Conservation (phyloP, 106 monocot species). For the Dendrobium catenatum region DNA sequence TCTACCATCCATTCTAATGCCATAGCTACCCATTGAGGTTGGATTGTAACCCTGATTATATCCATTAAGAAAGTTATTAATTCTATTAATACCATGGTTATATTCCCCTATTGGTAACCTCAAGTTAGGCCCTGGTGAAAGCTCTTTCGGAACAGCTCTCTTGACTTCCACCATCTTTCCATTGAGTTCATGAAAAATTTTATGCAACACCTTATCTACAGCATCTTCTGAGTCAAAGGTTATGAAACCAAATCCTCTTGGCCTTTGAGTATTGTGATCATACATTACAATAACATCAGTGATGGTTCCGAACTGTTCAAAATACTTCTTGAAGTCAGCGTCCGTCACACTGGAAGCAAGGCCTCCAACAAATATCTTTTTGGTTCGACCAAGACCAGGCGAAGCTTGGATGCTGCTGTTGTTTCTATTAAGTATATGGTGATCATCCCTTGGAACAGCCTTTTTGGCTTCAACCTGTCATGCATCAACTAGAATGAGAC, state of each 20-base stretch:
- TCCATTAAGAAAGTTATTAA: conserved; percentile 39
- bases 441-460: conserved; percentile 56
- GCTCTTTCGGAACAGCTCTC: conserved; percentile 51
- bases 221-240: conserved; percentile 54
- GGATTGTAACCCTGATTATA: conserved; percentile 42
- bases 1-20: conserved; percentile 45
- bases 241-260: conserved; percentile 51
- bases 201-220: conserved; percentile 41
- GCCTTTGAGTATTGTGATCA: conserved; percentile 58
- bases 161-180: conserved; percentile 64
- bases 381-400: conserved; percentile 39
- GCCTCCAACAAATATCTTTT: conserved; percentile 63
- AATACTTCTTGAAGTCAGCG: conserved; percentile 46
- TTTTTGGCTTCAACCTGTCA: conserved; percentile 62
- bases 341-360: conserved; percentile 47
- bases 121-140: conserved; percentile 36
- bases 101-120: conserved; percentile 29
- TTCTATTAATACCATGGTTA: conserved; percentile 29
- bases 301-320: conserved; percentile 50
- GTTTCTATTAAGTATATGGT: conserved; percentile 27
- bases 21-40: conserved; percentile 40
- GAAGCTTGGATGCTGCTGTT: conserved; percentile 31
- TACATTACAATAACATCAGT: conserved; percentile 61
- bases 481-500: conserved; percentile 2
- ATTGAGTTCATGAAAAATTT: conserved; percentile 51